Evolutionary conservation across 163 green algal species (phyloP).

Genomic region (Chlamydomonas reinhardtii): DNA sequence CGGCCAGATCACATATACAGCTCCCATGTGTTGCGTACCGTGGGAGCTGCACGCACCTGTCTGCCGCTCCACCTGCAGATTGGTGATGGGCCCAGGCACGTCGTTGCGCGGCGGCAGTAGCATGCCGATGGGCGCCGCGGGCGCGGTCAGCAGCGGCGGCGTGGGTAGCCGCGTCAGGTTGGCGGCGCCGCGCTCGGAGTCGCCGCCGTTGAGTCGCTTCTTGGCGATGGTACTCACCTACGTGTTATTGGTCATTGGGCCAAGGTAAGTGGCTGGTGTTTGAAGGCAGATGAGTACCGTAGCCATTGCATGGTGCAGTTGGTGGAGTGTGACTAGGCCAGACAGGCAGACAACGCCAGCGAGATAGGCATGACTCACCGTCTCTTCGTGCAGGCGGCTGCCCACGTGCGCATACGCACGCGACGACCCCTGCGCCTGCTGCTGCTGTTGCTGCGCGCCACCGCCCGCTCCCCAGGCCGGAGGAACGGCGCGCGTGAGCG

Average conservation of each 20-base stretch:
- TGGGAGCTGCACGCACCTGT: too few species aligned
- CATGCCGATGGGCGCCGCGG: not conserved
- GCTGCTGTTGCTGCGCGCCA: too few species aligned
- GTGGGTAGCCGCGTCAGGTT: slow-evolving; percentile 4
- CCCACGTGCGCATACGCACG: slow-evolving; percentile 21
- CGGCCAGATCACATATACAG: too few species aligned
- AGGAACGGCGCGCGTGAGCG: not conserved
- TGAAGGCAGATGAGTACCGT: too few species aligned
- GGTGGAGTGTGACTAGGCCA: too few species aligned
- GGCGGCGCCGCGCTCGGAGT: not conserved
- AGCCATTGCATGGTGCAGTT: too few species aligned
- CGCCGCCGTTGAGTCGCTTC: not conserved
- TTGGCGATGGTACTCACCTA: not conserved
- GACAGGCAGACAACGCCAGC: too few species aligned
- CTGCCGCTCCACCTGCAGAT: not conserved
- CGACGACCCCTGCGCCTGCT: too few species aligned
- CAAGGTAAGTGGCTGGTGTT: not conserved
- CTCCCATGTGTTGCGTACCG: too few species aligned
- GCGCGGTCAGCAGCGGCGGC: not conserved
- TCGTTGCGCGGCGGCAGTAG: not conserved
- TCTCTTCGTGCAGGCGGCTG: slow-evolving; percentile 47
- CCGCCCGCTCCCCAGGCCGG: too few species aligned
- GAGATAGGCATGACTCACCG: not conserved
- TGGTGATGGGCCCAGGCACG: not conserved
- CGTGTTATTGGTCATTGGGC: not conserved